These are phyloP conservation scores for Lolium multiflorum DNA, from an alignment of 176 grass and related monocot species.

Conservation along the genomic window DNA sequence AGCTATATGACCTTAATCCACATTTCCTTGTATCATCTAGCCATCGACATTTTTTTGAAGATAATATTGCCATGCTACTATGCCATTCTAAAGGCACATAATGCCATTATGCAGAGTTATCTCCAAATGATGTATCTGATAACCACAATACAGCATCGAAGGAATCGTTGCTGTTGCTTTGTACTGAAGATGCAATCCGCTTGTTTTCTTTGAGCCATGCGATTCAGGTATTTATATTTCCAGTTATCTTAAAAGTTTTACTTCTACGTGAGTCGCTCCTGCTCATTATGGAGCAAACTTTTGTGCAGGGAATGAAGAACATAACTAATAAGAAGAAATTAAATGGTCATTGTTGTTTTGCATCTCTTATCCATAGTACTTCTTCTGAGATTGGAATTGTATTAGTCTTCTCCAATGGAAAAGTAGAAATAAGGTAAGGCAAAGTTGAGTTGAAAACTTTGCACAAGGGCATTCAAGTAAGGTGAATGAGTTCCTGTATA, in stretches of 20 bases:
- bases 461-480: constrained; percentile 6
- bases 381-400: constrained; percentile 75
- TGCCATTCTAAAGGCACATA: constrained; percentile 33
- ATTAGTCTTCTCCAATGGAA: constrained; percentile 75
- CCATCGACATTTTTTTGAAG: constrained; percentile 9
- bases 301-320: constrained; percentile 85
- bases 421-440: constrained; percentile 85
- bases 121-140: constrained; percentile 39
- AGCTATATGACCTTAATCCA: constrained; percentile 27
- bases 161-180: constrained; percentile 75
- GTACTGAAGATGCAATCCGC: constrained; percentile 87
- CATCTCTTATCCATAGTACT: constrained; percentile 66
- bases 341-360: constrained; percentile 62
- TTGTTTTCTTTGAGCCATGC: constrained; percentile 75
- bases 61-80: not conserved
- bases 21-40: constrained; percentile 16
- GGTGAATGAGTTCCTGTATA: constrained; percentile 13
- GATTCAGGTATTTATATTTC: constrained; percentile 75
- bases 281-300: constrained; percentile 17
- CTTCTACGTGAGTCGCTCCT: not conserved
- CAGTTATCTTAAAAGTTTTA: not conserved
- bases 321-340: constrained; percentile 82
- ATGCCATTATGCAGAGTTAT: constrained; percentile 50
- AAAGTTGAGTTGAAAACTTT: constrained; percentile 21
- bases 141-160: constrained; percentile 50